Base-by-base conservation (phyloP, 345 rosid species). In the Eucalyptus pauciflora region DNA sequence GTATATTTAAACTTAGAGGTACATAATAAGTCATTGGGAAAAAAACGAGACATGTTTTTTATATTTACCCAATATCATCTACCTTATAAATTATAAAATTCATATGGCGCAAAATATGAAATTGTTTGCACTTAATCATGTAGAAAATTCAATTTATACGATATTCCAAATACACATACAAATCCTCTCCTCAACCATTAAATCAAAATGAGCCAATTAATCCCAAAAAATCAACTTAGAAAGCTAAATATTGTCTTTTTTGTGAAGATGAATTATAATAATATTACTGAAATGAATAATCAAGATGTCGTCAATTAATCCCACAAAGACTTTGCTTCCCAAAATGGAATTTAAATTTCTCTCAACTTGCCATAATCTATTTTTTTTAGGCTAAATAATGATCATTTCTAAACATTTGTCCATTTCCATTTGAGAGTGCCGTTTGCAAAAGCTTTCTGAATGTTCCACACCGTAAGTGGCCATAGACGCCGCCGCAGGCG, bases 11-110 rank as follows among this genome's bases (percentile, higher is more conserved):
- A 64, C 8, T n/a, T n/a, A n/a, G 37, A 64, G 20, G 11, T 4
- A 64, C 2, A 6, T n/a, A n/a, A 14, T 14, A 13, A 64, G 41
- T 4, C 20, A 14, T n/a, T 64, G 18, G 11, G 8, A 14, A 0
- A n/a, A 64, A 64, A 0, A 14, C 14, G 0, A n/a, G 41, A n/a
- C 18, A 4, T 29, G 0, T 14, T 64, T 7, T 14, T 7, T 15
- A n/a, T 7, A n/a, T n/a, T 64, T 7, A 0, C 37, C 1, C 37
- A n/a, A 13, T n/a, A n/a, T 64, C 76, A 15, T 4, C 37, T 14
- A n/a, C 3, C 0, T 64, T 16, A 7, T 64, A n/a, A 64, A 64
- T 9, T 9, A 52, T 3, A 7, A 64, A n/a, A 29, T 64, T 64
- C 18, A 64, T 14, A 64, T 3, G 20, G 37, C 16, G 2, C 3